Percentiles rank a stretch among this genome's conserved stretches.
phyloP scores from a whole-genome alignment of 2,329 filamentous ascomycete species.

The Colletotrichum brevisporum region DNA sequence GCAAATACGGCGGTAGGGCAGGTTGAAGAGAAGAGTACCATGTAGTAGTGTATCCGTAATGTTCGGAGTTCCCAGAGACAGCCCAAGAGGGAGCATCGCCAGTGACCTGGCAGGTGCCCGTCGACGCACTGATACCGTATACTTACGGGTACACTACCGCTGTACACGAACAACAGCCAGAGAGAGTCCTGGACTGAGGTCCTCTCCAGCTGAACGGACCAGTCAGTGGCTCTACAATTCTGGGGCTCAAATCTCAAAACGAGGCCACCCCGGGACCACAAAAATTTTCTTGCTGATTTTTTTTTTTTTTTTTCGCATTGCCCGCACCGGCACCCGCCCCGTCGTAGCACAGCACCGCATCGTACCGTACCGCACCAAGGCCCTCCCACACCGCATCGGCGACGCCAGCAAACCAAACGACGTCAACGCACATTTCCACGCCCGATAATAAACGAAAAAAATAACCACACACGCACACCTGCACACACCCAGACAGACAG shows the following conservation, averaged over 20 bases:
- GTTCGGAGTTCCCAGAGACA: no score
- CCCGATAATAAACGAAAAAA: conserved; percentile 3
- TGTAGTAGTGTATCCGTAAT: no score
- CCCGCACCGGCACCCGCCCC: conserved; percentile 9
- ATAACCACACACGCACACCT: background rate
- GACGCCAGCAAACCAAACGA: conserved; percentile 9
- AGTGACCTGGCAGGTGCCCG: no score
- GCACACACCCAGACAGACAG: background rate
- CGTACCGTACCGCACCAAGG: conserved; percentile 2
- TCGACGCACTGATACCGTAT: no score
- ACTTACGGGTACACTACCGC: no score
- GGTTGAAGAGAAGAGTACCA: no score
- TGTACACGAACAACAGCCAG: no score
- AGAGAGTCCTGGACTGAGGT: background rate
- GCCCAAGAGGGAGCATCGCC: no score
- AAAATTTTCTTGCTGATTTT: conserved; percentile 31
- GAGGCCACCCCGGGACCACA: conserved; percentile 40
- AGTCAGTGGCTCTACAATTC: conserved; percentile 23
- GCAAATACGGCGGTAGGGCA: no score
- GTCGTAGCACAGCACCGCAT: background rate
- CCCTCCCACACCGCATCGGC: conserved; percentile 11
- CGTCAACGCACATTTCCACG: conserved; percentile 25
- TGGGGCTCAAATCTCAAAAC: conserved; percentile 34
- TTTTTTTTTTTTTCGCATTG: conserved; percentile 12
- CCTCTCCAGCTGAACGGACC: conserved; percentile 13